Evolutionary conservation across 192 early-diverging fungal species (phyloP).

Genomic region (Funneliformis mosseae): DNA sequence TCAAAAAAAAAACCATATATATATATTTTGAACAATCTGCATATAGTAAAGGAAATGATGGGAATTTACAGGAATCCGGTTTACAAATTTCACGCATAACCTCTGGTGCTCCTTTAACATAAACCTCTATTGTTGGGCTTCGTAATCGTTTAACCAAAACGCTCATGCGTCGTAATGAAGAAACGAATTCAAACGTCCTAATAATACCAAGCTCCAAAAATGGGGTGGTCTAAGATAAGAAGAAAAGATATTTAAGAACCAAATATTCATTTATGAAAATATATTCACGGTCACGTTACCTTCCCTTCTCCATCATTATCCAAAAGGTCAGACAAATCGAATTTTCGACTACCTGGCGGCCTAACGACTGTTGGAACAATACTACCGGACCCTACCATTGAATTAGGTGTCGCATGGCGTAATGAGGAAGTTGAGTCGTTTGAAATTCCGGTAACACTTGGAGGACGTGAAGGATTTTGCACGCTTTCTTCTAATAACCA

Average conservation of each 20-base stretch:
- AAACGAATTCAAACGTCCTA: constrained; percentile 92
- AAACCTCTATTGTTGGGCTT: constrained; percentile 73
- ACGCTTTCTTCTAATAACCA: constrained; percentile 94
- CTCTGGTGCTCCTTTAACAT: constrained; percentile 98
- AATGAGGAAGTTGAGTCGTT: constrained; percentile 21
- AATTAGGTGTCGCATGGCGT: constrained; percentile 1
- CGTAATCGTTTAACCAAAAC: constrained; percentile 82
- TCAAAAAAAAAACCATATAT: not conserved
- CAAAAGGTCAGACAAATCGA: constrained; percentile 56
- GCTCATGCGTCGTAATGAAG: constrained; percentile 85
- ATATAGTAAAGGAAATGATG: not conserved
- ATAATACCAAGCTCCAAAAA: constrained; percentile 77
- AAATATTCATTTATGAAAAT: not conserved
- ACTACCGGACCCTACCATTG: constrained; percentile 32
- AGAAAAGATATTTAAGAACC: not conserved
- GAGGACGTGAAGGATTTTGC: constrained; percentile 21
- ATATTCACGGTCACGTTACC: constrained; percentile 25
- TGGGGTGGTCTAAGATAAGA: constrained; percentile 29
- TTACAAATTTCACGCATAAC: constrained; percentile 87
- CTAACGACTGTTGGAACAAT: constrained; percentile 84
- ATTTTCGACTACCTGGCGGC: constrained; percentile 72
- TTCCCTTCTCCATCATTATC: constrained; percentile 33
- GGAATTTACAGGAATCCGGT: constrained; percentile 66
- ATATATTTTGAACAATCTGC: not conserved
- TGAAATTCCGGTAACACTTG: not conserved